Evolutionary conservation across 805 yeast genomes (phyloP).

Genomic region (Vanderwaltozyma polyspora): DNA sequence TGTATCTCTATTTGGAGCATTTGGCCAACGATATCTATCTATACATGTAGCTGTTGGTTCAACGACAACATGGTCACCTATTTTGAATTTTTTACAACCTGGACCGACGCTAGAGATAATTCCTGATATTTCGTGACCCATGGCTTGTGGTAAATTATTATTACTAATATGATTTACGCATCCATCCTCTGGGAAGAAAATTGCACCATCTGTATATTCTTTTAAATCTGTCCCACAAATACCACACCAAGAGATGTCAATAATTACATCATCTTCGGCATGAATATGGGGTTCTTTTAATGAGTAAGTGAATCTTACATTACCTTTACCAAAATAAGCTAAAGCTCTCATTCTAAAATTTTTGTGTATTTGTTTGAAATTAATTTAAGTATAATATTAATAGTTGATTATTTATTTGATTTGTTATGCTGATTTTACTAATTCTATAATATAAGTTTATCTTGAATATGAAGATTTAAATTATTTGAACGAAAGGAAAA

Average conservation of each 20-base stretch:
- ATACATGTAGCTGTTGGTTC: slow-evolving; percentile 53
- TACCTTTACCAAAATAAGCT: slow-evolving; percentile 36
- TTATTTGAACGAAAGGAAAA: no score
- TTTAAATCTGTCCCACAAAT: slow-evolving; percentile 56
- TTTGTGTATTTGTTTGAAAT: not conserved
- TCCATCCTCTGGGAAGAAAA: slow-evolving; percentile 38
- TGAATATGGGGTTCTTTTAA: slow-evolving; percentile 28
- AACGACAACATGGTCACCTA: slow-evolving; percentile 51
- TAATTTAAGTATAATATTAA: no score
- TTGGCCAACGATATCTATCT: slow-evolving; percentile 34
- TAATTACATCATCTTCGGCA: slow-evolving; percentile 31
- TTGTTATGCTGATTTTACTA: no score
- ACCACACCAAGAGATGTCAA: slow-evolving; percentile 44
- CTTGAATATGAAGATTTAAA: no score
- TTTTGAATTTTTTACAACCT: slow-evolving; percentile 32
- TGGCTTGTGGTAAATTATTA: slow-evolving; percentile 32
- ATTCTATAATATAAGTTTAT: no score
- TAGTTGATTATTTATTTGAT: no score
- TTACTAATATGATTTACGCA: slow-evolving; percentile 31
- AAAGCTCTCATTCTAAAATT: slow-evolving; percentile 36
- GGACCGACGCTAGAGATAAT: slow-evolving; percentile 35
- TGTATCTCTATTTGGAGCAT: slow-evolving; percentile 20
- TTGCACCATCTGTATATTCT: slow-evolving; percentile 48
- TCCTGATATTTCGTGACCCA: slow-evolving; percentile 49
- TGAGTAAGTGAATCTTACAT: slow-evolving; percentile 32